phyloP scores from a whole-genome alignment of 2,329 filamentous ascomycete species.

The Alternaria novae-zelandiae region DNA sequence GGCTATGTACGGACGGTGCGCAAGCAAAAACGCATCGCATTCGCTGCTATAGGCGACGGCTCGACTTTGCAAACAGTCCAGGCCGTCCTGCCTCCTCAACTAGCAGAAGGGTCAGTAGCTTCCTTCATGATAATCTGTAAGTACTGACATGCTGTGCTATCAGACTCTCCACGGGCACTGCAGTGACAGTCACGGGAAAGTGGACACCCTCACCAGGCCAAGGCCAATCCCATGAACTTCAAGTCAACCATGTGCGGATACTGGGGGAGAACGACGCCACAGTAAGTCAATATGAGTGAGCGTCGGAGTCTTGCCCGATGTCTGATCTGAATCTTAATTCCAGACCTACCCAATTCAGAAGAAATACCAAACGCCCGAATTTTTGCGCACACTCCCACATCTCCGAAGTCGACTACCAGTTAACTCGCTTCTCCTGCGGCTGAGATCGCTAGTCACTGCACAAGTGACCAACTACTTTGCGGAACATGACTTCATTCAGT shows the following conservation, averaged over 20 bases:
- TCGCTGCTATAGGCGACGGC: slow-evolving; percentile 86
- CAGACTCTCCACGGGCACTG: slow-evolving; percentile 82
- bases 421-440: slow-evolving; percentile 78
- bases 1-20: slow-evolving; percentile 86
- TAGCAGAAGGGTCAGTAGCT: slow-evolving; percentile 72
- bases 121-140: not conserved
- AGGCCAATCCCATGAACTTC: slow-evolving; percentile 79
- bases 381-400: slow-evolving; percentile 85
- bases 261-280: slow-evolving; percentile 80
- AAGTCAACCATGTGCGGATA: slow-evolving; percentile 71
- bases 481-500: slow-evolving; percentile 74
- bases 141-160: slow-evolving; percentile 21
- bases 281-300: slow-evolving; percentile 60
- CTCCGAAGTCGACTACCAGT: slow-evolving; percentile 81
- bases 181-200: slow-evolving; percentile 76
- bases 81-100: slow-evolving; percentile 74
- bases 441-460: slow-evolving; percentile 81
- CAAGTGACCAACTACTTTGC: slow-evolving; percentile 78
- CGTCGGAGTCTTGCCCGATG: not conserved
- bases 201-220: slow-evolving; percentile 76
- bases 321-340: slow-evolving; percentile 25
- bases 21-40: slow-evolving; percentile 82
- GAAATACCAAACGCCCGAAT: slow-evolving; percentile 91
- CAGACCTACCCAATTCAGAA: slow-evolving; percentile 94
- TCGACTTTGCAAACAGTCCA: slow-evolving; percentile 81